phyloP scores from a whole-genome alignment of 129 eudicot genomes.

The Ambrosia artemisiifolia region DNA sequence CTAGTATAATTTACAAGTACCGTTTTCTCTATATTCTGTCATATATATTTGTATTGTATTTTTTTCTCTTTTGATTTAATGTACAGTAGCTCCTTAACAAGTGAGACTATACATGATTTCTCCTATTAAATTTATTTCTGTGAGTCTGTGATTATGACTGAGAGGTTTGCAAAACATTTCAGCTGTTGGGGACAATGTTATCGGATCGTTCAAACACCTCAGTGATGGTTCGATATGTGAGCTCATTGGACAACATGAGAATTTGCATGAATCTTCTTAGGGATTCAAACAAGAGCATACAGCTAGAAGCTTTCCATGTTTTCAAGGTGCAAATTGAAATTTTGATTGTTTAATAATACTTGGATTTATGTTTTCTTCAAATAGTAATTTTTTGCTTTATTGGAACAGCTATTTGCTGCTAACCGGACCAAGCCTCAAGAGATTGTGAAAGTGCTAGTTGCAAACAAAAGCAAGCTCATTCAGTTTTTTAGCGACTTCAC shows the following conservation, averaged over 20 bases:
- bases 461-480: slow-evolving; percentile 61
- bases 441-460: slow-evolving; percentile 50
- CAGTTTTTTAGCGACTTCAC: slow-evolving; percentile 48
- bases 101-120: no score
- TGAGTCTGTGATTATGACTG: slow-evolving; percentile 13
- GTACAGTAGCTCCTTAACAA: neutral
- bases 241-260: slow-evolving; percentile 87
- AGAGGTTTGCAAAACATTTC: slow-evolving; percentile 17
- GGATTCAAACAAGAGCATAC: slow-evolving; percentile 57
- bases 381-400: neutral
- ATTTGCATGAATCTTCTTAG: slow-evolving; percentile 92
- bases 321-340: slow-evolving; percentile 40
- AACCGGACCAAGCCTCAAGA: slow-evolving; percentile 58
- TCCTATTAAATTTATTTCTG: no score
- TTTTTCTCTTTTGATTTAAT: no score
- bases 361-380: neutral
- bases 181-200: slow-evolving; percentile 79
- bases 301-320: slow-evolving; percentile 64
- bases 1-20: neutral
- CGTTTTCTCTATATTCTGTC: neutral
- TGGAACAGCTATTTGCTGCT: slow-evolving; percentile 51
- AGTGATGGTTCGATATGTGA: slow-evolving; percentile 73
- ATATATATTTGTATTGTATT: neutral
- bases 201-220: slow-evolving; percentile 80
- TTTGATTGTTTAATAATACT: neutral